Evolutionary conservation across 768 basidiomycete species (phyloP).

Genomic region (Leccinum pellstonianum): DNA sequence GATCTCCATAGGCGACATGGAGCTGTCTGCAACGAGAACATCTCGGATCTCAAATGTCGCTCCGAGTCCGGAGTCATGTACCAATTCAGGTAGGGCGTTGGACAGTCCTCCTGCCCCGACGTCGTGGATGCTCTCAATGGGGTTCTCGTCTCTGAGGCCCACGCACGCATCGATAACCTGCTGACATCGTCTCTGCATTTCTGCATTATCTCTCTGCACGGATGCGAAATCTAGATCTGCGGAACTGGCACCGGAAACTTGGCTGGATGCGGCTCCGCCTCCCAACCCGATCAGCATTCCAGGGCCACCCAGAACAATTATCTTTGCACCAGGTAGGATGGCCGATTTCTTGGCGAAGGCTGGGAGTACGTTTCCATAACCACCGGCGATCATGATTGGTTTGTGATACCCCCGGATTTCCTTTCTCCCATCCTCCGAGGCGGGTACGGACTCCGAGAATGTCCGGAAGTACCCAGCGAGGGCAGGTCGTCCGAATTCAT

Average conservation of each 20-base stretch:
- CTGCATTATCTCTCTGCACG: conserved; percentile 96
- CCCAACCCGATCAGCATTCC: conserved; percentile 96
- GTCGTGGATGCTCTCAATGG: conserved; percentile 96
- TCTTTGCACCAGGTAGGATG: conserved; percentile 79
- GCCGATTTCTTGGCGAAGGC: conserved; percentile 74
- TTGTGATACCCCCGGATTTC: conserved; percentile 97
- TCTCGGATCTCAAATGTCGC: conserved; percentile 93
- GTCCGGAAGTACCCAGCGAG: conserved; percentile 94
- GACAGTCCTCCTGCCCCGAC: conserved; percentile 97
- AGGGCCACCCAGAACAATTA: conserved; percentile 93
- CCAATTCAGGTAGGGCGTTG: conserved; percentile 94
- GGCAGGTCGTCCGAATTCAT: conserved; percentile 95
- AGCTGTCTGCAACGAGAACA: conserved; percentile 85
- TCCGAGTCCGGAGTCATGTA: conserved; percentile 93
- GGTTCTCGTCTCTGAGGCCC: conserved; percentile 55
- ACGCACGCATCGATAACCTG: conserved; percentile 96
- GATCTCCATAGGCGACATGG: conserved; percentile 99
- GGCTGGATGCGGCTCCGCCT: conserved; percentile 94
- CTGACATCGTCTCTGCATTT: conserved; percentile 97
- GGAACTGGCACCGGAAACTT: conserved; percentile 85
- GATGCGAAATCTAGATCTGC: conserved; percentile 96
- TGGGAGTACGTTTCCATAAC: conserved; percentile 89
- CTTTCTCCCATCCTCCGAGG: conserved; percentile 44
- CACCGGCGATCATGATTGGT: conserved; percentile 99
- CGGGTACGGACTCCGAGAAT: conserved; percentile 75